Conservation (phyloP, 768 basidiomycete species). For the Trametes maxima region DNA sequence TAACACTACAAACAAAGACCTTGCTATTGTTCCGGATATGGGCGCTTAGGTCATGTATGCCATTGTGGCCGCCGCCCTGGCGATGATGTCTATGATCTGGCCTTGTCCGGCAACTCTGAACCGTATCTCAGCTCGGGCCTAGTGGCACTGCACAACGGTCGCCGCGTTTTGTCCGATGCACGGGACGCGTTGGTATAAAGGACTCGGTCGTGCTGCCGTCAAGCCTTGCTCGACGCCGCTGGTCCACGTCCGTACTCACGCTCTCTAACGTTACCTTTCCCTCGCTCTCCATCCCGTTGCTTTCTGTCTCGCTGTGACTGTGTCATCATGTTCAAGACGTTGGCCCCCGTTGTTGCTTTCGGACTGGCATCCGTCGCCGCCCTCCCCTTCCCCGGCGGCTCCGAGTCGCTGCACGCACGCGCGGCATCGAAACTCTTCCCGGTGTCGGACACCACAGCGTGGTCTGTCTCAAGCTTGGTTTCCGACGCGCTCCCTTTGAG, state of each 20-base stretch:
- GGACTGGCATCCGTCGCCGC: conserved; percentile 19
- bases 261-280: background rate
- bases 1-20: too few relatives aligned
- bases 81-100: conserved; percentile 4
- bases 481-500: conserved; percentile 26
- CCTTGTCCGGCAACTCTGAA: background rate
- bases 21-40: too few relatives aligned
- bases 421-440: conserved; percentile 27
- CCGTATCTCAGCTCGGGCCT: background rate
- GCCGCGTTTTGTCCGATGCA: background rate
- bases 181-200: conserved; percentile 2
- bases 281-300: background rate
- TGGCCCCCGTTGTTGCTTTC: conserved; percentile 13
- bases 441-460: conserved; percentile 25
- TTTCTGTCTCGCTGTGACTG: background rate
- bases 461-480: conserved; percentile 29
- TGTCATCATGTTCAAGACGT: conserved; percentile 5
- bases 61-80: background rate
- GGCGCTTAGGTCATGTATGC: background rate
- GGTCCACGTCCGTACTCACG: conserved; percentile 12
- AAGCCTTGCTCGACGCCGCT: conserved; percentile 19
- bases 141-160: background rate
- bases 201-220: background rate
- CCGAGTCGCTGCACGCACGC: background rate
- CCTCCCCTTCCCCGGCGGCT: background rate